Percentiles rank a stretch among this genome's conserved stretches.
phyloP scores from a whole-genome alignment of 2,329 filamentous ascomycete species.

The Leptographium galeiforme region DNA sequence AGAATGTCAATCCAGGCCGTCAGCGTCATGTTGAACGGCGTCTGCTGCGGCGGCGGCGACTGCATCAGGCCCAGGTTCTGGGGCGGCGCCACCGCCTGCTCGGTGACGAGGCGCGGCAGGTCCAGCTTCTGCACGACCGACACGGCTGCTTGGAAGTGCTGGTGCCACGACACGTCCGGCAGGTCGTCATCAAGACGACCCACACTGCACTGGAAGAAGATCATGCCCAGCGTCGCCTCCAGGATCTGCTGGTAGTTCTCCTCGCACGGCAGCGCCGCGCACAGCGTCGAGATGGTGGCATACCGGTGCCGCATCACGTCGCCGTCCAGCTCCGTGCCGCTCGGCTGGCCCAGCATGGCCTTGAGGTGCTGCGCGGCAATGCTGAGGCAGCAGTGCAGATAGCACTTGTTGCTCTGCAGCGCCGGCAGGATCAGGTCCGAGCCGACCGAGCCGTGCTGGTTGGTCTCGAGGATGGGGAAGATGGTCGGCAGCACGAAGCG shows the following conservation, averaged over 20 bases:
- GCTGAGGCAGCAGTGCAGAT: conserved; percentile 90
- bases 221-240: conserved; percentile 85
- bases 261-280: conserved; percentile 66
- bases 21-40: conserved; percentile 90
- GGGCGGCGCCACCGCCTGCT: neutral
- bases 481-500: conserved; percentile 75
- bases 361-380: conserved; percentile 89
- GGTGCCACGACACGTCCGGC: conserved; percentile 89
- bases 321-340: conserved; percentile 64
- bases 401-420: conserved; percentile 81
- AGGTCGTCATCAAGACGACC: conserved; percentile 73
- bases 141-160: conserved; percentile 86
- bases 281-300: conserved; percentile 74
- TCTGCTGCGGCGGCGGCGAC: conserved; percentile 43
- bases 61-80: too few species aligned
- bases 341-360: conserved; percentile 43
- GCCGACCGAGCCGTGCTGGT: conserved; percentile 70
- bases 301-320: conserved; percentile 90
- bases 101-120: conserved; percentile 51
- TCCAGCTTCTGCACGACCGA: conserved; percentile 77
- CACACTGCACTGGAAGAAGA: conserved; percentile 90
- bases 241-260: conserved; percentile 78
- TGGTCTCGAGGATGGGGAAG: conserved; percentile 84
- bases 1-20: conserved; percentile 95
- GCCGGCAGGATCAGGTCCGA: conserved; percentile 77